Percentiles rank a stretch among this genome's conserved stretches.
Evolutionary conservation across 495 filamentous ascomycete species (phyloP).

Genomic region (Podospora anserina): DNA sequence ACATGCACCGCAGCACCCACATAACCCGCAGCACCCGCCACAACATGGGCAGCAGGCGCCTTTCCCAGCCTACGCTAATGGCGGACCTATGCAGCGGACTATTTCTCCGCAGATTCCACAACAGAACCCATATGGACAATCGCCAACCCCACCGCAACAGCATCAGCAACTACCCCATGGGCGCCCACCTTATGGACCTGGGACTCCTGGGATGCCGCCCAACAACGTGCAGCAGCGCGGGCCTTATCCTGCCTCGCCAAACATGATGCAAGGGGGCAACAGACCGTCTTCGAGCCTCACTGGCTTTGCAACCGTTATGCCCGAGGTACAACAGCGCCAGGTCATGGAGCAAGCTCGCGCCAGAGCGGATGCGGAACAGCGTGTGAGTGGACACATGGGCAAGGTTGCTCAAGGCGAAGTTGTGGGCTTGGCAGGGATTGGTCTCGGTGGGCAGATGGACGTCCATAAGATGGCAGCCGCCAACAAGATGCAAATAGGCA

Average conservation of each 20-base stretch:
- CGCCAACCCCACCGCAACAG: conserved; percentile 33
- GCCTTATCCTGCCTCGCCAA: conserved; percentile 13
- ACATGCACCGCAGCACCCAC: conserved; percentile 19
- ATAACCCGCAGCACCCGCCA: conserved; percentile 30
- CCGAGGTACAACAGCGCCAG: conserved; percentile 35
- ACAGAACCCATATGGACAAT: conserved; percentile 29
- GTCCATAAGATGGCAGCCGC: conserved; percentile 36
- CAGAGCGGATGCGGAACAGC: conserved; percentile 41
- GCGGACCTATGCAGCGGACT: conserved; percentile 32
- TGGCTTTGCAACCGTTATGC: conserved; percentile 39
- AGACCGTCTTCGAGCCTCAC: conserved; percentile 22
- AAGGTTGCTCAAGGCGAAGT: conserved; percentile 34
- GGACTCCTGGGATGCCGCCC: conserved; percentile 28
- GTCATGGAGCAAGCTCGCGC: conserved; percentile 48
- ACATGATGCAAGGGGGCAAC: conserved; percentile 22
- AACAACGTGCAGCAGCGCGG: conserved; percentile 23
- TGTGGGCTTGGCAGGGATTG: conserved; percentile 37
- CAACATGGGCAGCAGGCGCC: conserved; percentile 29
- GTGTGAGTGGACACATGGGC: conserved; percentile 34
- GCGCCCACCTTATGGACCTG: conserved; percentile 27
- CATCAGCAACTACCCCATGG: conserved; percentile 27
- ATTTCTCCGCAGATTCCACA: conserved; percentile 37
- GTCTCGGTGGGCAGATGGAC: conserved; percentile 36
- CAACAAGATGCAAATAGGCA: conserved; percentile 34
- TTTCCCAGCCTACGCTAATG: conserved; percentile 33